phyloP scores from a whole-genome alignment of 2,329 filamentous ascomycete genomes.

The Botrytis elliptica region DNA sequence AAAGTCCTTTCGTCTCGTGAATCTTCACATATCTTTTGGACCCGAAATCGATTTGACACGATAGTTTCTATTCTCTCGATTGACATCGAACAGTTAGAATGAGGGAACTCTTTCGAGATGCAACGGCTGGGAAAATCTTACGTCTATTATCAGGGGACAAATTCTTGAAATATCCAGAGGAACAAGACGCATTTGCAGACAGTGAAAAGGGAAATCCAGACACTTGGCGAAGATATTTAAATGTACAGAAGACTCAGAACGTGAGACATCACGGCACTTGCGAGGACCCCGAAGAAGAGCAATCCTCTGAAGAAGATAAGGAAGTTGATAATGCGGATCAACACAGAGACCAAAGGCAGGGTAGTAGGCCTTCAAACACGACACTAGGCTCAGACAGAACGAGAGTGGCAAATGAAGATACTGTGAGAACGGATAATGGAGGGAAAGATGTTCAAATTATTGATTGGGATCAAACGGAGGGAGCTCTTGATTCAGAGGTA shows the following conservation, averaged over 20 bases:
- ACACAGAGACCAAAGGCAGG: background rate
- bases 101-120: conserved; percentile 15
- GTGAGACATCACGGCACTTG: conserved; percentile 1
- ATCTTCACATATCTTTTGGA: background rate
- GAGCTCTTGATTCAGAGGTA: conserved; percentile 47
- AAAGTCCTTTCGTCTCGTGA: background rate
- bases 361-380: background rate
- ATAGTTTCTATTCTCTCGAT: background rate
- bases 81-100: background rate
- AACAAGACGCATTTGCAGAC: background rate
- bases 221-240: conserved; percentile 1
- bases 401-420: background rate
- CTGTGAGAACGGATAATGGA: conserved; percentile 42
- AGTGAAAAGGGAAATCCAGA: background rate
- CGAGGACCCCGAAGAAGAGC: background rate
- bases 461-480: conserved; percentile 48
- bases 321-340: background rate
- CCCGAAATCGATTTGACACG: background rate
- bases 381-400: background rate
- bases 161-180: conserved; percentile 5
- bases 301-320: background rate
- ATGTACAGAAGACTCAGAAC: background rate
- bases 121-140: background rate
- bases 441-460: conserved; percentile 45
- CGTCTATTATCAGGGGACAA: background rate